A percentile compares a stretch with the other conserved stretches of the same genome.
phyloP scores from a whole-genome alignment of 2,329 filamentous ascomycete species.

The Hypomyces rosellus region DNA sequence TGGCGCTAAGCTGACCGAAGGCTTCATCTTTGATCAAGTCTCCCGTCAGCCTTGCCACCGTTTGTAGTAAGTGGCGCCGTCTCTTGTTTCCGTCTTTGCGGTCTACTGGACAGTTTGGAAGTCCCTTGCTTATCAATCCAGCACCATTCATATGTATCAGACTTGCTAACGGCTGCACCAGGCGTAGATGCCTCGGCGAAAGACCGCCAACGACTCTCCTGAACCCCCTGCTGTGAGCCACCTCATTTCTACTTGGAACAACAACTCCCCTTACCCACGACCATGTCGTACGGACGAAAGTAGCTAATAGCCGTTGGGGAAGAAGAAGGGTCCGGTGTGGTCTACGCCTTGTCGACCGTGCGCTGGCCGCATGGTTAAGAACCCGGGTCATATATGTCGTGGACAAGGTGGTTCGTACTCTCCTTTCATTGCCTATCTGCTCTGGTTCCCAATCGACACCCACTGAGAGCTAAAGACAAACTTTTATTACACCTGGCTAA shows the following conservation, averaged over 20 bases:
- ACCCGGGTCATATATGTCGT: conserved; percentile 12
- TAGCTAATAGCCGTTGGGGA: neutral
- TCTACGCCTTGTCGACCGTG: conserved; percentile 12
- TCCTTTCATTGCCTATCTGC: too few relatives aligned
- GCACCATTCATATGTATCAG: neutral
- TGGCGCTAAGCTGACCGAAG: neutral
- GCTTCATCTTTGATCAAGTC: neutral
- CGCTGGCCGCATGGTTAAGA: conserved; percentile 11
- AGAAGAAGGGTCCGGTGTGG: conserved; percentile 12
- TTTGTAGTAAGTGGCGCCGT: neutral
- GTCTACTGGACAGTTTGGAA: too few relatives aligned
- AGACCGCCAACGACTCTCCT: neutral
- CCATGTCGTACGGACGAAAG: neutral
- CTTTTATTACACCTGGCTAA: neutral
- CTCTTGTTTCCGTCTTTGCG: too few relatives aligned
- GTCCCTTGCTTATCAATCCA: too few relatives aligned
- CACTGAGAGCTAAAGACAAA: neutral
- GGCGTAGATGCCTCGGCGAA: conserved; percentile 10
- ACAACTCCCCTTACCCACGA: neutral
- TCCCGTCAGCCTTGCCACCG: neutral
- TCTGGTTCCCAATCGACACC: too few relatives aligned
- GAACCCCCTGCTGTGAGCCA: conserved; percentile 8
- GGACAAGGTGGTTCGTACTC: conserved; percentile 11
- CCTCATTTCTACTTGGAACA: neutral
- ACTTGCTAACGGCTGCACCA: neutral